These are phyloP conservation scores for Eremochloa ophiuroides DNA, from an alignment of 176 grass and related monocot species.

Conservation along the genomic window DNA sequence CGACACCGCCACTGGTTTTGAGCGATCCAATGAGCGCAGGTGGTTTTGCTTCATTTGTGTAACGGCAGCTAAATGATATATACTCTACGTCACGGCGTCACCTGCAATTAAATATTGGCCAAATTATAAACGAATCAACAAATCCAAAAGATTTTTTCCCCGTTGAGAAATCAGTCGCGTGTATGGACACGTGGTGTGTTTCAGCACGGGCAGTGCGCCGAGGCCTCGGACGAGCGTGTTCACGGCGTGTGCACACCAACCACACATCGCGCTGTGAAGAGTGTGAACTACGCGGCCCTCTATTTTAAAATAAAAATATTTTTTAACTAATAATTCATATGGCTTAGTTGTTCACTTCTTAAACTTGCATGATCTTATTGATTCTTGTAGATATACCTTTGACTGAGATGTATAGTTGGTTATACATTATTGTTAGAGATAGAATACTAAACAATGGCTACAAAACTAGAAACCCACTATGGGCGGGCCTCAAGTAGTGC, in stretches of 20 bases:
- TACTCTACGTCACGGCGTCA: background rate
- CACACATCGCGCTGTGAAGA: background rate
- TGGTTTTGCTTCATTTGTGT: background rate
- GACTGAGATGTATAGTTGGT: background rate
- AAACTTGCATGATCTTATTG: background rate
- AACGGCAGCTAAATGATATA: background rate
- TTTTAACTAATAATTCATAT: background rate
- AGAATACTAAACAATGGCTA: background rate
- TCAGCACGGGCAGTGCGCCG: background rate
- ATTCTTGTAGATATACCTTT: background rate
- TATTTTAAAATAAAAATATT: background rate
- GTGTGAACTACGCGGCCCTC: background rate
- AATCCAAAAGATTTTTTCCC: background rate
- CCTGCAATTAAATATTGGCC: background rate
- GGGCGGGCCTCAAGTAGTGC: background rate
- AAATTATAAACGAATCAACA: background rate
- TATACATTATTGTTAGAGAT: background rate
- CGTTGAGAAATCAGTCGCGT: background rate
- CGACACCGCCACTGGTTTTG: background rate
- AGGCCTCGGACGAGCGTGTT: no score
- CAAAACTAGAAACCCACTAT: background rate
- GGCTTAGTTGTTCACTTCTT: background rate
- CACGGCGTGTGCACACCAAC: no score
- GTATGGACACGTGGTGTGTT: background rate
- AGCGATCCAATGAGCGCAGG: background rate